phyloP scores from a whole-genome alignment of 2,329 filamentous ascomycete species.

The Ceratocystis huliohia region DNA sequence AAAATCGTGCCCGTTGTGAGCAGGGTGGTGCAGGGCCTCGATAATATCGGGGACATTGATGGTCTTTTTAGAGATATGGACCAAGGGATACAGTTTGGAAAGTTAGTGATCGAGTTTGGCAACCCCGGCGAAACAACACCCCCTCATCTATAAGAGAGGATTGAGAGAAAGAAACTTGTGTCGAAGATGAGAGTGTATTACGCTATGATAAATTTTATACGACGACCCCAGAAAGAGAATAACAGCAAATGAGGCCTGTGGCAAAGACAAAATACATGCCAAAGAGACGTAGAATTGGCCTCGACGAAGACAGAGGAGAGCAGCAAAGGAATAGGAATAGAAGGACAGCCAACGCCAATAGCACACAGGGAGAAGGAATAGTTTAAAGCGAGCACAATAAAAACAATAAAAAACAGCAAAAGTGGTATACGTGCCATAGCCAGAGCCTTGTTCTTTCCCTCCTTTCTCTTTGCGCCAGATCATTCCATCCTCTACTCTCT shows the following conservation, averaged over 20 bases:
- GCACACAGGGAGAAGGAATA: neutral
- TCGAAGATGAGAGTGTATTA: conserved; percentile 6
- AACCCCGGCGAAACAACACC: conserved; percentile 25
- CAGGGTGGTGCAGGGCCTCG: conserved; percentile 57
- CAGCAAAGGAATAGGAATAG: neutral
- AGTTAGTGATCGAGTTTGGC: conserved; percentile 69
- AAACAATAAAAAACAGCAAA: conserved; percentile 14
- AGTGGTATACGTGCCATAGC: conserved; percentile 14
- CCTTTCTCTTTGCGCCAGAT: conserved; percentile 1
- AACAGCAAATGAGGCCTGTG: neutral
- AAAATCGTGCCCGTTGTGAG: conserved; percentile 68
- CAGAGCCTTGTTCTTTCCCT: conserved; percentile 2
- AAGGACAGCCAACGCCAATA: neutral
- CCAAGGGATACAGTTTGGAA: conserved; percentile 76
- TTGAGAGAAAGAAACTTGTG: neutral
- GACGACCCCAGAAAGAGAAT: neutral
- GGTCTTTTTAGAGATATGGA: conserved; percentile 80
- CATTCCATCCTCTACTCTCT: conserved; percentile 6
- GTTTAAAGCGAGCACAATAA: conserved; percentile 6
- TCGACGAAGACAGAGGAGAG: neutral
- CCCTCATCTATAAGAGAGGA: neutral
- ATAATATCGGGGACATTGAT: conserved; percentile 68
- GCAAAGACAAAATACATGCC: neutral
- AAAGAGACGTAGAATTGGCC: neutral
- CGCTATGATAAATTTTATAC: conserved; percentile 1